Evolutionary conservation across 805 yeast genomes (phyloP), one percentile per base, ranked within the genome.

Genomic region (Monosporozyma aerobia): DNA sequence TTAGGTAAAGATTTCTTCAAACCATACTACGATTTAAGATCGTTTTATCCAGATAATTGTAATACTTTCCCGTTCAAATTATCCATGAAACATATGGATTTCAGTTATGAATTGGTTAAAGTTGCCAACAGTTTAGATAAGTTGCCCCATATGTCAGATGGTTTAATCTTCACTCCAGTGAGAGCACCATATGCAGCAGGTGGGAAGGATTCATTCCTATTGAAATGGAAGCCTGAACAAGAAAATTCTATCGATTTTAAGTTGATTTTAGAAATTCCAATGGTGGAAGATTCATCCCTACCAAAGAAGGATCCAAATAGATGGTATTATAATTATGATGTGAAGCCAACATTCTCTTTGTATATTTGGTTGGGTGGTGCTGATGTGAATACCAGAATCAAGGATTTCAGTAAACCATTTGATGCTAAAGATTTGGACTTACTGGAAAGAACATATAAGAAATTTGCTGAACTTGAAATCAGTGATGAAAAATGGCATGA

Each of bases 221-320:
- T 94, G 52, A 94, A 95, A 69, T 94, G 99, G 99, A 94, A 94
- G 64, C 98, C 99, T 2, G 88, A 95, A 11, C 87, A 87, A 56
- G 99, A 92, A 68, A 95, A 94, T 61, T 85, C 97, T 0, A 80
- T 95, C 45, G 99, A 94, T 69, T 94, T 88, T 69, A 83, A 83
- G 64, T 68, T 94, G 54, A 71, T 84, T 30, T 68, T 72, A 29
- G 72, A 73, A 44, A 64, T 67, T 39, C 69, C 69, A 4, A 53
- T 61, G 60, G 70, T 63, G 0, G 69, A 67, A 50, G 71, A 68
- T 45, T 54, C 61, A 22, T 59, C 70, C 4, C 37, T 63, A 23
- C 62, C 65, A 2, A 79, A 80, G 44, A 79, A 81, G 55, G 85
- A 83, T 64, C 83, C 86, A 0, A 82, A 79, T 55, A 78, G 86